Conservation (phyloP, 2,329 filamentous ascomycete genomes). For the Xylaria sp. region DNA sequence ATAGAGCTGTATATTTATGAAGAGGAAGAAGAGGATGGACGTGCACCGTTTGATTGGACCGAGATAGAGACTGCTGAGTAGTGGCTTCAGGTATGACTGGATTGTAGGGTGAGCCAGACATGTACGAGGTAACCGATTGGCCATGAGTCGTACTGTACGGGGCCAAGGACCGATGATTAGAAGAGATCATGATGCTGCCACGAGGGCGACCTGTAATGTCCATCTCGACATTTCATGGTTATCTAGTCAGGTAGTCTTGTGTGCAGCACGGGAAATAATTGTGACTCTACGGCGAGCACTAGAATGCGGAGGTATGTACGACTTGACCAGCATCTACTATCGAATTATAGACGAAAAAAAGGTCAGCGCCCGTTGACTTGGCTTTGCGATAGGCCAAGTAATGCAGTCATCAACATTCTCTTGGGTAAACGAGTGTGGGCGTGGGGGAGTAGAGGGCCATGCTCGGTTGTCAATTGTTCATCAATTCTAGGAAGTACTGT, state of each 20-base stretch:
- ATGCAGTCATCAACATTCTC: neutral
- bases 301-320: too few species aligned
- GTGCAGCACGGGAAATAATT: neutral
- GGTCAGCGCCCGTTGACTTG: neutral
- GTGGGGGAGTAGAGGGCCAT: too few species aligned
- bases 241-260: neutral
- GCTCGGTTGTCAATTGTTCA: too few species aligned
- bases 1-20: neutral
- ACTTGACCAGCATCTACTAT: neutral
- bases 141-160: neutral
- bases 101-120: neutral
- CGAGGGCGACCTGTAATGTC: neutral
- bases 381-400: neutral
- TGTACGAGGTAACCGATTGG: neutral
- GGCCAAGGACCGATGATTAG: neutral
- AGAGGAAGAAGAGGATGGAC: neutral
- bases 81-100: neutral
- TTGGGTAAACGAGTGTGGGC: neutral
- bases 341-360: neutral
- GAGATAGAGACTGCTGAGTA: neutral
- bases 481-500: too few species aligned
- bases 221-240: neutral
- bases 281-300: neutral
- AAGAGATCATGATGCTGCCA: neutral
- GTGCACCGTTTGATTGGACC: too few species aligned